These are phyloP conservation scores for Candida krabiensis DNA, from an alignment of 805 yeast genomes.

Conservation along the genomic window DNA sequence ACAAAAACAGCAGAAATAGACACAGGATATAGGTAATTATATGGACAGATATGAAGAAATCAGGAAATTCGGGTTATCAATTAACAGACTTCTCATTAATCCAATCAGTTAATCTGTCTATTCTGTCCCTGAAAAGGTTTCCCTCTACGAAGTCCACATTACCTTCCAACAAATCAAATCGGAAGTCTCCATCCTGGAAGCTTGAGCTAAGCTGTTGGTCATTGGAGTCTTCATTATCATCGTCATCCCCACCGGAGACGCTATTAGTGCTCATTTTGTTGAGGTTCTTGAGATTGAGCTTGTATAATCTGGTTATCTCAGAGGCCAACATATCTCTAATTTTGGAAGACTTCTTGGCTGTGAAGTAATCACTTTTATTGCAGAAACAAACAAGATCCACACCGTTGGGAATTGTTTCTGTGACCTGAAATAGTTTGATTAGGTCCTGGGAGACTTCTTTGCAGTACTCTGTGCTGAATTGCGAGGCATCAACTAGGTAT, in stretches of 20 bases:
- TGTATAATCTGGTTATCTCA: constrained; percentile 60
- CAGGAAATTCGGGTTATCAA: no score
- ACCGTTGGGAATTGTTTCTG: constrained; percentile 67
- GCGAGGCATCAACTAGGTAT: constrained; percentile 73
- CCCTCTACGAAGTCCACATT: constrained; percentile 72
- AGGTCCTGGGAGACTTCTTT: constrained; percentile 58
- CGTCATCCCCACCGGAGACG: constrained; percentile 25
- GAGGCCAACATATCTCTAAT: constrained; percentile 58
- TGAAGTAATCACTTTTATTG: constrained; percentile 84
- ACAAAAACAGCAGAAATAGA: no score
- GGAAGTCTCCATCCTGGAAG: constrained; percentile 46
- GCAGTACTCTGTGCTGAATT: constrained; percentile 49
- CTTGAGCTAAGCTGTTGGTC: constrained; percentile 44
- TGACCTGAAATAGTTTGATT: constrained; percentile 54
- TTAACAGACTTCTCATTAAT: constrained; percentile 72
- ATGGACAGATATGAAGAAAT: no score
- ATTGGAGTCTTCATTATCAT: constrained; percentile 9
- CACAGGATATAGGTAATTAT: no score
- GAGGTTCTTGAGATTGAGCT: constrained; percentile 44
- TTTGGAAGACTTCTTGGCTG: constrained; percentile 68
- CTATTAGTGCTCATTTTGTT: constrained; percentile 44
- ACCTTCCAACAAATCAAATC: constrained; percentile 70
- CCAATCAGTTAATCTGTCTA: constrained; percentile 73
- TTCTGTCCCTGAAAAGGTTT: constrained; percentile 57
- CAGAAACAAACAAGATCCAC: constrained; percentile 76